phyloP scores from a whole-genome alignment of 2,329 filamentous ascomycete genomes.

The Aspergillus novoparasiticus region DNA sequence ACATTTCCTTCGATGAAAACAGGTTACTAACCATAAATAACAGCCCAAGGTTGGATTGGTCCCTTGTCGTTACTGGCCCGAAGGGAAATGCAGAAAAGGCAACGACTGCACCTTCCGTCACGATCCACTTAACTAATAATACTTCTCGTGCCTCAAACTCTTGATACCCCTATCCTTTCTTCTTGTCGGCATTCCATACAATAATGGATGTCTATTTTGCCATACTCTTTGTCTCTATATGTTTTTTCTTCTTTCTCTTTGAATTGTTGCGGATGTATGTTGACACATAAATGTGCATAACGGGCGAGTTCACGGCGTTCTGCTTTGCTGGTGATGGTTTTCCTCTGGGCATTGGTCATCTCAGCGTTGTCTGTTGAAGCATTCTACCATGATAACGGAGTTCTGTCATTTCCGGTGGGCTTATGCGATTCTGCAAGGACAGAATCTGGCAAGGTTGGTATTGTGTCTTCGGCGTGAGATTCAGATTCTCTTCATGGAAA shows the following conservation, averaged over 20 bases:
- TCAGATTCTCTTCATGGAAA: neutral
- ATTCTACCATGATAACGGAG: conserved; percentile 11
- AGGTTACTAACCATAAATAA: conserved; percentile 16
- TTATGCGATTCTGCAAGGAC: neutral
- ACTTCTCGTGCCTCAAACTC: neutral
- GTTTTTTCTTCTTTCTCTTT: neutral
- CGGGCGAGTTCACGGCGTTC: conserved; percentile 13
- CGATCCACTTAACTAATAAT: conserved; percentile 31
- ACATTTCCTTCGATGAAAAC: neutral
- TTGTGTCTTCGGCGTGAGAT: conserved; percentile 2
- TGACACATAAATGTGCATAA: conserved; percentile 7
- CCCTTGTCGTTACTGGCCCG: conserved; percentile 56
- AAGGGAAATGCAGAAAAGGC: conserved; percentile 57
- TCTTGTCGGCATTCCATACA: conserved; percentile 4
- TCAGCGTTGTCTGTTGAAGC: conserved; percentile 13
- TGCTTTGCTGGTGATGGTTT: conserved; percentile 3
- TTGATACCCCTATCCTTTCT: conserved; percentile 23
- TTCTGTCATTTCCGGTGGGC: conserved; percentile 9
- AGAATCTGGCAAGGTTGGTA: neutral
- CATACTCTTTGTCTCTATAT: conserved; percentile 1
- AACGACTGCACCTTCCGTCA: conserved; percentile 55
- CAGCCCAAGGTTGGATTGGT: conserved; percentile 49
- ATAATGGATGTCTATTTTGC: conserved; percentile 12
- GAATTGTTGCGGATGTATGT: conserved; percentile 6
- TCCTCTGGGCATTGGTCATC: conserved; percentile 9